Evolutionary conservation across 192 early-diverging fungal species (phyloP).

Genomic region (Oehlia diaphana): DNA sequence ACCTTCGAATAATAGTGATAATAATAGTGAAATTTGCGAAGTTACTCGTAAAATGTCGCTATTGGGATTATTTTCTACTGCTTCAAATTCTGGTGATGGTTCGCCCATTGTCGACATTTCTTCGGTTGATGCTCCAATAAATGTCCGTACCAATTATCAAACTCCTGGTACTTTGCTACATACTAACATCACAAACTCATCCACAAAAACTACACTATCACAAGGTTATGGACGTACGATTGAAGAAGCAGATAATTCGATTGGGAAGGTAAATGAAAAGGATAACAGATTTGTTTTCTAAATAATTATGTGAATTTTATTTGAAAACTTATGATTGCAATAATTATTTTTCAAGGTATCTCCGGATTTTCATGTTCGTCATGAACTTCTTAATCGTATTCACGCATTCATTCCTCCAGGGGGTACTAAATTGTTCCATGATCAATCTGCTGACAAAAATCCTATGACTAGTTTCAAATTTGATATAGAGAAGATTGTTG

Average conservation of each 20-base stretch:
- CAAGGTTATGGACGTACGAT: neutral
- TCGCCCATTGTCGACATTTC: neutral
- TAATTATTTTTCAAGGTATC: neutral
- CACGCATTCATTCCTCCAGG: constrained; percentile 3
- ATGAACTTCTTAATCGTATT: neutral
- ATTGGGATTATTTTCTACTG: constrained; percentile 8
- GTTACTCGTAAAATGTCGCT: constrained; percentile 17
- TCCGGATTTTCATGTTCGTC: neutral
- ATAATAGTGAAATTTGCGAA: neutral
- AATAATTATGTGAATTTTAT: neutral
- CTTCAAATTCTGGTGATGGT: neutral
- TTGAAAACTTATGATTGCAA: neutral
- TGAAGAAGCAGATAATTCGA: neutral
- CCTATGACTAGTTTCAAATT: constrained; percentile 19
- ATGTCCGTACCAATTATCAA: neutral
- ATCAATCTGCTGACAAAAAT: neutral
- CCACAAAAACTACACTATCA: neutral
- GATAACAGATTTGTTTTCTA: neutral
- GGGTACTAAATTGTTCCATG: neutral
- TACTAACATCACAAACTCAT: neutral
- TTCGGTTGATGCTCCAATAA: neutral
- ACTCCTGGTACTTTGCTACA: neutral
- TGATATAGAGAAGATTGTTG: constrained; percentile 24
- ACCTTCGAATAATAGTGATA: constrained; percentile 15
- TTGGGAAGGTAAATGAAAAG: neutral